Evolutionary conservation across 2,329 filamentous ascomycete genomes (phyloP).

Genomic region (Penicillium griseofulvum): DNA sequence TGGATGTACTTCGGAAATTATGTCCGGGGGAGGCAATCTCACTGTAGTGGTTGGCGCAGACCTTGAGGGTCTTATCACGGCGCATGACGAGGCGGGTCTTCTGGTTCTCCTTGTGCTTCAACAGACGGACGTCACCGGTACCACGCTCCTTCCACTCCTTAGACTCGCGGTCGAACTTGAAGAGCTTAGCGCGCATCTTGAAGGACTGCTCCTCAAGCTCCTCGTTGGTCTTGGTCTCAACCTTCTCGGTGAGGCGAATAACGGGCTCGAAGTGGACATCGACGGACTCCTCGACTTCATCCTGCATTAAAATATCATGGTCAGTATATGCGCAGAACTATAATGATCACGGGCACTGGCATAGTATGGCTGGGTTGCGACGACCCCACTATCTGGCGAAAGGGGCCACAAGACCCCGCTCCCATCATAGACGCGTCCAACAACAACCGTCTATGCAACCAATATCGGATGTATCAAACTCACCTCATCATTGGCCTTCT

Average conservation of each 20-base stretch:
- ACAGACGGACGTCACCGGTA: constrained; percentile 89
- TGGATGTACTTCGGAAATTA: background rate
- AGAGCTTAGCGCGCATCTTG: constrained; percentile 99
- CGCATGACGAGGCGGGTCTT: constrained; percentile 99
- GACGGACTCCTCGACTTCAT: constrained; percentile 79
- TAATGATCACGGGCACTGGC: background rate
- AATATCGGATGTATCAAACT: constrained; percentile 38
- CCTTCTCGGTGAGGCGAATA: constrained; percentile 91
- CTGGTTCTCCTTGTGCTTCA: constrained; percentile 98
- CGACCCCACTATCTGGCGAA: constrained; percentile 16
- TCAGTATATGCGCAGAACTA: background rate
- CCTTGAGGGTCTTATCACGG: constrained; percentile 99
- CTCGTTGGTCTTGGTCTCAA: constrained; percentile 97
- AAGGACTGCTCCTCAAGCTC: constrained; percentile 96
- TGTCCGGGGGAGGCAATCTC: constrained; percentile 43
- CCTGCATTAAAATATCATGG: constrained; percentile 38
- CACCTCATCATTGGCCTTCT: constrained; percentile 61
- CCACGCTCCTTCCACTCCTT: constrained; percentile 99
- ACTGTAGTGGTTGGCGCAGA: constrained; percentile 99
- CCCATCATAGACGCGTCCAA: background rate
- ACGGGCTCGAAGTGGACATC: constrained; percentile 98
- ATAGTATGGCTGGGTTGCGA: background rate
- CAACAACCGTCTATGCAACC: constrained; percentile 7
- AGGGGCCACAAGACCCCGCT: constrained; percentile 8
- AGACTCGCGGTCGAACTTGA: constrained; percentile 90